Conservation (phyloP, 129 eudicot genomes). For the Helianthus tuberosus region DNA sequence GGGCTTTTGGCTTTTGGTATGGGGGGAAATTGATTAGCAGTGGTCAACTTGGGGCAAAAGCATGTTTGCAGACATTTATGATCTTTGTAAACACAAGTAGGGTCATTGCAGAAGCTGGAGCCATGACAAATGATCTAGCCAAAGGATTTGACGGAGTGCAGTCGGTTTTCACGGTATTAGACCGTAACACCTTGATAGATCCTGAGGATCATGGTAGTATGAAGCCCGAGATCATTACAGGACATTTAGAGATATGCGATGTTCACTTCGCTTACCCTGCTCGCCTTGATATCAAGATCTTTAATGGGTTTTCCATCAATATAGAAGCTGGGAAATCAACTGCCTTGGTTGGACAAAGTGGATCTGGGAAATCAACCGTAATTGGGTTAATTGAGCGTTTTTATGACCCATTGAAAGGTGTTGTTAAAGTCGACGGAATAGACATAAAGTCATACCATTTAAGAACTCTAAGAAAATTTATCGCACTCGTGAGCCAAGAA, state of each 20-base stretch:
- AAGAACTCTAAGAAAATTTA: conserved; percentile 60
- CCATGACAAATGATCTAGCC: conserved; percentile 80
- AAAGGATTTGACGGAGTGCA: conserved; percentile 70
- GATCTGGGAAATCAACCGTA: conserved; percentile 87
- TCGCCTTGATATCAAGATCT: conserved; percentile 53
- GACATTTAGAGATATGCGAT: conserved; percentile 58
- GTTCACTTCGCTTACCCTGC: conserved; percentile 83
- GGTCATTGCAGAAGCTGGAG: conserved; percentile 81
- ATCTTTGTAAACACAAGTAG: conserved; percentile 69
- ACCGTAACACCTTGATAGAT: conserved; percentile 61
- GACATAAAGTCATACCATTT: conserved; percentile 68
- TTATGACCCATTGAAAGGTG: conserved; percentile 67
- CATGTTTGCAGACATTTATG: conserved; percentile 65
- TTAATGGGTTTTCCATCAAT: conserved; percentile 55
- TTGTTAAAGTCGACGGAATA: conserved; percentile 62
- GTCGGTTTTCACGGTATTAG: conserved; percentile 71
- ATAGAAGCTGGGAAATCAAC: conserved; percentile 84
- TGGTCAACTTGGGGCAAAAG: conserved; percentile 59
- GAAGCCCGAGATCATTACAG: conserved; percentile 53
- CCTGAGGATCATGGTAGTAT: conserved; percentile 58
- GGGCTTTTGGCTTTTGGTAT: conserved; percentile 88
- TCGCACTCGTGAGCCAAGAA: conserved; percentile 95
- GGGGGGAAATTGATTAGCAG: conserved; percentile 66
- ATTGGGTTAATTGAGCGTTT: conserved; percentile 71
- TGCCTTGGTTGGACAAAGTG: conserved; percentile 86